Evolutionary conservation across 495 filamentous ascomycete genomes (phyloP), one percentile per base, ranked within the genome.

Genomic region (Penicillium malachiteum): DNA sequence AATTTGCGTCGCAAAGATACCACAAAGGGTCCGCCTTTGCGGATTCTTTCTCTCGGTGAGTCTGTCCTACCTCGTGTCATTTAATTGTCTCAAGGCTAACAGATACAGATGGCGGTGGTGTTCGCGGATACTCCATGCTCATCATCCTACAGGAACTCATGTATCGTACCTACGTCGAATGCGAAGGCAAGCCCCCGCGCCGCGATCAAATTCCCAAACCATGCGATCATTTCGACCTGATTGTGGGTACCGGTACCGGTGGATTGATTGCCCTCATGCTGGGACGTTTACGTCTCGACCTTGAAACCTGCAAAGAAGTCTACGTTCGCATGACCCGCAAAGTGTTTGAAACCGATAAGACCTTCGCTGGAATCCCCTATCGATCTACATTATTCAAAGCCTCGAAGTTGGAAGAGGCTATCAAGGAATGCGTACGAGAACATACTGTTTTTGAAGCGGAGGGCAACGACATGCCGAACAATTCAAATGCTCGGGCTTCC

Each of bases 331-430:
- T 98, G 80, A 98, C 94, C 38, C 85, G 87, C 60, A 86, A 85
- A 65, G 95, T 97, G 0, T 98, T 98, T 59, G 92, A 96, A 71
- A 97, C 94, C 9, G 95, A 98, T 74, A 98, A 98, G 75, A 97
- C 93, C 7, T 84, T 98, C 56, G 90, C 88, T 14, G 94, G 93
- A 12, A 94, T 98, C 51, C 94, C 93, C 0, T 96, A 94, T 63
- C 85, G 89, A 21, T 92, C 89, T 14, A 97, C 94, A 0, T 68
- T 97, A 41, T 97, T 97, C 82, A 98, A 98, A 75, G 92, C 94
- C 6, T 93, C 89, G 7, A 92, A 90, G 64, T 78, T 98, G 50
- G 95, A 97, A 66, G 91, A 97, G 58, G 95, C 92, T 0, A 97
- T 98, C 65, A 83, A 82, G 64, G 87, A 95, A 57, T 92, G 88